phyloP scores from a whole-genome alignment of 2,329 filamentous ascomycete genomes.

The Trichoderma sp. region DNA sequence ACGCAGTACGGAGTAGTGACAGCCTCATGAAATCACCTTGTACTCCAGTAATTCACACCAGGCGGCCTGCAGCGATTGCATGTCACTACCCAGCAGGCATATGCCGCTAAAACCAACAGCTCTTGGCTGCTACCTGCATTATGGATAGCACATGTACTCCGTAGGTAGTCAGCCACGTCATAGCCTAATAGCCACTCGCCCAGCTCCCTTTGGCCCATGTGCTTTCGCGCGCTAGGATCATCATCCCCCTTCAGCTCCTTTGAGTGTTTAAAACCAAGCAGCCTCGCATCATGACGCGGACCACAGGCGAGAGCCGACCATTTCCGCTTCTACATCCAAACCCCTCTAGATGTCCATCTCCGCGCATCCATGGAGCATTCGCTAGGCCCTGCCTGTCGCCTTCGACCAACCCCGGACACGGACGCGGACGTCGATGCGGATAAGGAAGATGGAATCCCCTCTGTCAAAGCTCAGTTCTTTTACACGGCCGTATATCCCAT shows the following conservation, averaged over 20 bases:
- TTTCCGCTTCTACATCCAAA: constrained; percentile 10
- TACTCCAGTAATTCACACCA: not conserved
- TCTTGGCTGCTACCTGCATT: not conserved
- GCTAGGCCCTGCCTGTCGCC: constrained; percentile 57
- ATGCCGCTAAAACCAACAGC: not conserved
- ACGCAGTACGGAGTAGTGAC: not conserved
- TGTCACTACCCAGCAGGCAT: not conserved
- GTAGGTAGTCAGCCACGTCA: constrained; percentile 3
- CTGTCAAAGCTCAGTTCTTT: constrained; percentile 73
- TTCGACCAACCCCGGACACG: constrained; percentile 41
- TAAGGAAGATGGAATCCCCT: constrained; percentile 51
- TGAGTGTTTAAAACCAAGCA: not conserved
- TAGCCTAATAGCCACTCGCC: not conserved
- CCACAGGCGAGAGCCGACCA: not conserved
- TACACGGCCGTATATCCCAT: constrained; percentile 80
- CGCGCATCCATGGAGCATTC: constrained; percentile 44
- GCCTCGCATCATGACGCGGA: not conserved
- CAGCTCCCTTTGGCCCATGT: constrained; percentile 10
- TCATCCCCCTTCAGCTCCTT: constrained; percentile 3
- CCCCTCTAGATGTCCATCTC: not conserved
- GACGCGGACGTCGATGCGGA: constrained; percentile 31
- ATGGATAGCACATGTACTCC: not conserved
- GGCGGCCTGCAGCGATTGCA: not conserved
- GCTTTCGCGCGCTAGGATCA: constrained; percentile 3
- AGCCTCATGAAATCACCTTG: not conserved